Evolutionary conservation across 176 grass and related monocot species (phyloP), one percentile per base, ranked within the genome.

Genomic region (Melocanna baccifera): DNA sequence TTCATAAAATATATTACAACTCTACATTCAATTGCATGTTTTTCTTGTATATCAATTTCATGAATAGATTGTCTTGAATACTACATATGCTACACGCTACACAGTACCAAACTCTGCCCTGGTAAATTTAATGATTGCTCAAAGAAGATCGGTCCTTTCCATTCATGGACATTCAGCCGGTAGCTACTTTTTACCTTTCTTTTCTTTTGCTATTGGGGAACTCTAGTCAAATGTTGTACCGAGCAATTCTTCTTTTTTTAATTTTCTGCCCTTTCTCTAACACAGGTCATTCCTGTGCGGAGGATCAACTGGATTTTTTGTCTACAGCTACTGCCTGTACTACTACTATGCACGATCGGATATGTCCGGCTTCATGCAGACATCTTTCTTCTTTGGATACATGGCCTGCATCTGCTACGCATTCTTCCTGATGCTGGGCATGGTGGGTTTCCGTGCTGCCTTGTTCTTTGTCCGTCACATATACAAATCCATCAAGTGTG

Each of bases 341-440:
- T 98, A 98, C 87, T 98, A 98, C 77, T 81, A 95, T 71, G 96
- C 93, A 12, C 91, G 96, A 34, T 98, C 96, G 0, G 93, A 98
- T 36, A 98, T 98, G 96, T 95, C 96, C 68, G 96, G 96, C 15
- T 98, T 98, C 75, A 91, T 98, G 96, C 96, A 98, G 84, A 98
- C 93, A 48, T 98, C 96, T 39, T 98, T 98, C 91, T 98, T 98
- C 91, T 98, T 98, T 66, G 96, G 96, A 20, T 98, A 98, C 86
- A 98, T 98, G 96, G 93, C 96, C 79, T 98, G 96, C 81, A 95
- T 98, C 78, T 98, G 96, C 81, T 98, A 95, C 70, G 96, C 93
- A 34, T 98, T 98, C 80, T 98, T 98, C 84, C 83, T 98, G 65
- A 91, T 96, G 93, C 93, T 98, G 4, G 96, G 96, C 20, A 92